These are phyloP conservation scores for Linnemannia schmuckeri DNA, from an alignment of 192 early-diverging fungal species.

Conservation along the genomic window DNA sequence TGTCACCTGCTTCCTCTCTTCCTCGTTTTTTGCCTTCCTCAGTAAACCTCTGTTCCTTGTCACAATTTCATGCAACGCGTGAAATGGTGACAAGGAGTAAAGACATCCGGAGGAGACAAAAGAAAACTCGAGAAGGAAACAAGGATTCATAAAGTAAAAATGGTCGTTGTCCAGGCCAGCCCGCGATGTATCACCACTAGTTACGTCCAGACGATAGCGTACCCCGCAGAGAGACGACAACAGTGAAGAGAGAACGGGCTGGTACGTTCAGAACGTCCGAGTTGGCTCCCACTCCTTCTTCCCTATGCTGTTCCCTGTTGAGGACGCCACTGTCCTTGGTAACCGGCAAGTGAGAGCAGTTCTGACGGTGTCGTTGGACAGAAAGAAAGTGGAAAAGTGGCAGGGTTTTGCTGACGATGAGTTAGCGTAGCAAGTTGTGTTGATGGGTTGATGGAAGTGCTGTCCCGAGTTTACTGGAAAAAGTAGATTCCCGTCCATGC, in stretches of 20 bases:
- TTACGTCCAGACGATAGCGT: background rate
- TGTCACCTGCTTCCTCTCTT: conserved; percentile 34
- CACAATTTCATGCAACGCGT: background rate
- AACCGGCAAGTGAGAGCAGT: conserved; percentile 4
- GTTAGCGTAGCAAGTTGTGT: conserved; percentile 7
- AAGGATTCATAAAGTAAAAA: conserved; percentile 29
- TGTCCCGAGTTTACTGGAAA: background rate
- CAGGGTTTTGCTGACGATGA: background rate
- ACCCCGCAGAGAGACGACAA: background rate
- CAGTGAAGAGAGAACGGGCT: no score
- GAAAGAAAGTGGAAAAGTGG: background rate
- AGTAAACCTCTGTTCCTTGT: conserved; percentile 2
- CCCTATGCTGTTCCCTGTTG: background rate
- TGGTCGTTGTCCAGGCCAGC: conserved; percentile 14
- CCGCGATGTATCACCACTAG: conserved; percentile 26
- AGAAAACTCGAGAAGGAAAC: conserved; percentile 17
- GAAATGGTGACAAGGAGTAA: background rate
- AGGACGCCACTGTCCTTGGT: background rate
- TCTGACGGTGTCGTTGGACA: conserved; percentile 17
- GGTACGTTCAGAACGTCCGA: background rate
- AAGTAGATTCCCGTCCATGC: background rate
- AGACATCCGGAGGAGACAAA: background rate
- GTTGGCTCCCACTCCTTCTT: background rate
- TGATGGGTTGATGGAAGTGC: background rate
- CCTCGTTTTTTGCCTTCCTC: conserved; percentile 1